These are phyloP conservation scores for Cyberlindnera nakhonratchasimensis DNA, from an alignment of 805 yeast genomes.

Conservation along the genomic window DNA sequence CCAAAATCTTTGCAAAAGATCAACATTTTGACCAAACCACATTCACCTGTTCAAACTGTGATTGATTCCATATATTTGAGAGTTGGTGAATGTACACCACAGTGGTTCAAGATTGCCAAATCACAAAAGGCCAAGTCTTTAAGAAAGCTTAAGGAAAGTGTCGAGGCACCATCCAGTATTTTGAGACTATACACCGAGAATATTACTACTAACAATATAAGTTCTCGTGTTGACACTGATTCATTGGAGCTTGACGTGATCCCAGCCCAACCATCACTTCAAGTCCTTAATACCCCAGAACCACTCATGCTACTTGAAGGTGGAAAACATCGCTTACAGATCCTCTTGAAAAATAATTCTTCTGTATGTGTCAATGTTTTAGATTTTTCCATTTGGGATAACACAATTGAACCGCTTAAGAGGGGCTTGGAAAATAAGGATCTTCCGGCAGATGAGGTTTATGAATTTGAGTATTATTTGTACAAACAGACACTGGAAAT, in stretches of 20 bases:
- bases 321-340: constrained; percentile 49
- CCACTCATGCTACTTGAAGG: constrained; percentile 76
- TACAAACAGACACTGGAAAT: constrained; percentile 56
- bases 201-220: constrained; percentile 16
- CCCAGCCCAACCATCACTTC: constrained; percentile 58
- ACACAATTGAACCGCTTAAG: constrained; percentile 63
- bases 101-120: constrained; percentile 41
- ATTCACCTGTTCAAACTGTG: constrained; percentile 43
- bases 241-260: constrained; percentile 35
- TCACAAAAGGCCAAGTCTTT: constrained; percentile 27
- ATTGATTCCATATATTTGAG: constrained; percentile 51
- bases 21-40: constrained; percentile 45
- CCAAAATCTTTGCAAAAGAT: constrained; percentile 38
- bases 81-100: constrained; percentile 47
- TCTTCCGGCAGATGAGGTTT: constrained; percentile 57
- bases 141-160: constrained; percentile 27
- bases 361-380: constrained; percentile 52
- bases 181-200: constrained; percentile 14
- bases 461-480: constrained; percentile 72
- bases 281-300: constrained; percentile 48
- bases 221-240: constrained; percentile 20
- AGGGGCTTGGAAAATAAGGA: constrained; percentile 47
- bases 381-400: constrained; percentile 64
- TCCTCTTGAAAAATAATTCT: constrained; percentile 57
- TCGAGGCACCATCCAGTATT: not conserved